phyloP scores from a whole-genome alignment of 805 yeast species.

The Saccharomycopsis synnaedendra region DNA sequence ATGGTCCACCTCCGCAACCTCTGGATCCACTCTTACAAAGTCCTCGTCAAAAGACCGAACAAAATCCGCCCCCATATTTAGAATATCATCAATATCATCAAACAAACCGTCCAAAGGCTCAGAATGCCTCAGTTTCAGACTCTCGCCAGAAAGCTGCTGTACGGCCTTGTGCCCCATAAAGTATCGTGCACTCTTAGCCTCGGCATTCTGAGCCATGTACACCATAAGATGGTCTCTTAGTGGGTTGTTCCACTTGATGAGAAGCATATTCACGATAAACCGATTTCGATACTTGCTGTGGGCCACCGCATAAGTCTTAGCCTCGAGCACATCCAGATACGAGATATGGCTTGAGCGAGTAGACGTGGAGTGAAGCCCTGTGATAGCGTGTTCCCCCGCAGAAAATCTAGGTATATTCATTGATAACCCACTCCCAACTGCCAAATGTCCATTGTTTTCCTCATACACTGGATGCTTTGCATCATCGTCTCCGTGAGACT shows the following conservation, averaged over 20 bases:
- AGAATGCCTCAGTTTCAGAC: neutral
- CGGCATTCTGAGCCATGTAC: conserved; percentile 33
- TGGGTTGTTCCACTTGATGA: conserved; percentile 41
- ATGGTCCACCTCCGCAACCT: conserved; percentile 33
- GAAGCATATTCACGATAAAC: conserved; percentile 44
- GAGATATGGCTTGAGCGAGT: conserved; percentile 12
- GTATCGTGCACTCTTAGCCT: conserved; percentile 31
- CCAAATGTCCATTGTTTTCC: no score
- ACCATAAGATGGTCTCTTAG: conserved; percentile 37
- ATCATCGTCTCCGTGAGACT: neutral
- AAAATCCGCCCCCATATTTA: conserved; percentile 18
- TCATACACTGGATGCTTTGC: neutral
- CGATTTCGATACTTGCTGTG: conserved; percentile 38
- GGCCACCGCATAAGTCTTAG: neutral
- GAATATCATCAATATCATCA: neutral
- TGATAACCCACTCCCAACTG: no score
- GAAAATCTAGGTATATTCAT: neutral
- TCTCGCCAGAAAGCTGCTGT: conserved; percentile 25
- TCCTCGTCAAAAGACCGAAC: conserved; percentile 37
- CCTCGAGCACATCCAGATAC: conserved; percentile 6
- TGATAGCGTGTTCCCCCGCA: neutral
- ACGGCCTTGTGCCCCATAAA: conserved; percentile 40
- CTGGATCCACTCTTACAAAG: conserved; percentile 29
- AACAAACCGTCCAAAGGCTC: neutral
- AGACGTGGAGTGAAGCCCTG: no score